Percentiles rank a stretch among this genome's conserved stretches.
Conservation (phyloP, 331 rosid species). For the Saraca asoca region DNA sequence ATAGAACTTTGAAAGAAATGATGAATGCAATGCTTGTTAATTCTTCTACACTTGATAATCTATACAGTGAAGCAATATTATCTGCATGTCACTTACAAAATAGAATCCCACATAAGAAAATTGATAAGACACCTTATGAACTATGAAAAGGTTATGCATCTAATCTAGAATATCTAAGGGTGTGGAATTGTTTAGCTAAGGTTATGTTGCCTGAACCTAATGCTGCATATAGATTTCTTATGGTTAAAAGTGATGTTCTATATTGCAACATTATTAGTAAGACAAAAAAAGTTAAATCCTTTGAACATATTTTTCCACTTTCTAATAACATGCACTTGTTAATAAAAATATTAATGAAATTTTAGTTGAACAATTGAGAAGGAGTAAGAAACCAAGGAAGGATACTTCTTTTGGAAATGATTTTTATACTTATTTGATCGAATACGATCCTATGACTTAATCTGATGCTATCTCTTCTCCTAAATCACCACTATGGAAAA, state of each 20-base stretch:
- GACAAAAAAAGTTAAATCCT: neutral
- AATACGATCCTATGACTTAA: too few relatives aligned
- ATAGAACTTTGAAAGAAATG: too few relatives aligned
- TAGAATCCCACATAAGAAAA: neutral
- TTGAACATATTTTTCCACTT: neutral
- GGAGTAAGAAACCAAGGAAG: neutral
- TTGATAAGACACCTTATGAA: too few relatives aligned
- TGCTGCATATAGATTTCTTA: neutral
- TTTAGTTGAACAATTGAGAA: neutral
- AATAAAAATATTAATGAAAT: too few relatives aligned
- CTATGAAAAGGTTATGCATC: too few relatives aligned
- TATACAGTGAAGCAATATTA: neutral
- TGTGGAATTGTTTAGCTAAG: neutral
- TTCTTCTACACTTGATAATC: too few relatives aligned
- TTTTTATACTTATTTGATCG: neutral
- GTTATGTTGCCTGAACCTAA: neutral
- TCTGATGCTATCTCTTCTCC: too few relatives aligned
- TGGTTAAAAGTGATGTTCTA: neutral
- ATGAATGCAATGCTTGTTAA: too few relatives aligned
- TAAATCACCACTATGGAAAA: too few relatives aligned
- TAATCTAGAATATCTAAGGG: too few relatives aligned
- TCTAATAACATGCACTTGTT: neutral
- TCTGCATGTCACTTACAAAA: neutral
- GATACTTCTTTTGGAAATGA: neutral
- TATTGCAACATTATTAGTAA: neutral